Evolutionary conservation across 163 green algal species (phyloP).

Genomic region (Scenedesmus sp.): DNA sequence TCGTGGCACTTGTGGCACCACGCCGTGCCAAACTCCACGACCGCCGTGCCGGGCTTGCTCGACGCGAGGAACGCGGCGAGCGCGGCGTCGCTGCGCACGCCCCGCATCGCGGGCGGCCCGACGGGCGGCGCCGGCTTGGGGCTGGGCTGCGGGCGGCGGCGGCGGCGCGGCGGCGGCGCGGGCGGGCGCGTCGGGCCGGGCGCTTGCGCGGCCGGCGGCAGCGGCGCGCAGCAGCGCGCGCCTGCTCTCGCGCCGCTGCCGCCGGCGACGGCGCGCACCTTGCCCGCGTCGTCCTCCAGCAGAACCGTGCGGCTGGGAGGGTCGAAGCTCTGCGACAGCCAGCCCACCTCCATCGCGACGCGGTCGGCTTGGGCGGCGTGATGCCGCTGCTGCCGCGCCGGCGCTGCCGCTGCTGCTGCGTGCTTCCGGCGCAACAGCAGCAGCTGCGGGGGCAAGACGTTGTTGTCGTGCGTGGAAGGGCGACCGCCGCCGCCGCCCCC

Average conservation of each 20-base stretch:
- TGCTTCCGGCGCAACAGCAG: not conserved
- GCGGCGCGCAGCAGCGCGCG: not conserved
- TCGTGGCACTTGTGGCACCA: slow-evolving; percentile 78
- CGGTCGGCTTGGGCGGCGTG: not conserved
- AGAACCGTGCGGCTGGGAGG: slow-evolving; percentile 7
- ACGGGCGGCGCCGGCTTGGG: slow-evolving; percentile 15
- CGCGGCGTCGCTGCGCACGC: slow-evolving; percentile 55
- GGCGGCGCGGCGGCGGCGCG: not conserved
- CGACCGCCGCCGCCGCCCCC: too few species aligned
- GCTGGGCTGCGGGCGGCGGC: slow-evolving; percentile 1
- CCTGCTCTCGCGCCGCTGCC: not conserved
- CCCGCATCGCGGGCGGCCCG: slow-evolving; percentile 46
- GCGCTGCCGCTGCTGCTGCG: not conserved
- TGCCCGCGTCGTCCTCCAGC: not conserved
- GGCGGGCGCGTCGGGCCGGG: not conserved
- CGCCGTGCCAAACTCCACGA: slow-evolving; percentile 75
- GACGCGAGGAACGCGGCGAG: slow-evolving; percentile 48
- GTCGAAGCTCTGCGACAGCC: slow-evolving; percentile 26
- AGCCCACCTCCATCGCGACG: slow-evolving; percentile 42
- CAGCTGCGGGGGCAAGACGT: too few species aligned
- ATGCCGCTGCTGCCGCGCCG: not conserved
- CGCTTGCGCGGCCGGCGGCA: too few species aligned
- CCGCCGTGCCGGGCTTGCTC: slow-evolving; percentile 42
- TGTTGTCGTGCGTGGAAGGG: too few species aligned
- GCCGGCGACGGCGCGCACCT: not conserved